Evolutionary conservation across 2,329 filamentous ascomycete species (phyloP).

Genomic region (Colletotrichum sp.): DNA sequence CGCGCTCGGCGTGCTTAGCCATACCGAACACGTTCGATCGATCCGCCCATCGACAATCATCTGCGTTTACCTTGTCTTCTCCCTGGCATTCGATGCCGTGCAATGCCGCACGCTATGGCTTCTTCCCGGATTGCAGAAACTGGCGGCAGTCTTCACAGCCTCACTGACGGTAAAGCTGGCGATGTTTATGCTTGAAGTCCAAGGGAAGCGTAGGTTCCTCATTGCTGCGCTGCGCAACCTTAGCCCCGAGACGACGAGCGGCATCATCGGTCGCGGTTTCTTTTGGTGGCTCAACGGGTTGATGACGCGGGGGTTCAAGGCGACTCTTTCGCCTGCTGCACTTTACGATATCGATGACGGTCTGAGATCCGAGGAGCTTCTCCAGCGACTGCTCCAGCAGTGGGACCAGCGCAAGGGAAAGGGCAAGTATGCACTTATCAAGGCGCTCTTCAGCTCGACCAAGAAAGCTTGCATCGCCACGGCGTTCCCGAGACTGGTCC

Average conservation of each 20-base stretch:
- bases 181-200: constrained; percentile 29
- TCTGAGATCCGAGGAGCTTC: constrained; percentile 31
- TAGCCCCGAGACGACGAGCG: constrained; percentile 17
- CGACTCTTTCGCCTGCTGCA: background rate
- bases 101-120: constrained; percentile 37
- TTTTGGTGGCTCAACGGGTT: constrained; percentile 38
- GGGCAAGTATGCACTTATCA: constrained; percentile 27
- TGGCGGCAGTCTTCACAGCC: constrained; percentile 27
- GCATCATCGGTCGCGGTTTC: constrained; percentile 33
- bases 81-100: constrained; percentile 35
- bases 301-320: constrained; percentile 25
- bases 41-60: constrained; percentile 35
- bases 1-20: constrained; percentile 30
- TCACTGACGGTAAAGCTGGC: constrained; percentile 28
- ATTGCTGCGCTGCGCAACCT: background rate
- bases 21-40: constrained; percentile 36
- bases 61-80: constrained; percentile 31
- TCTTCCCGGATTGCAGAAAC: constrained; percentile 26
- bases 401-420: constrained; percentile 27
- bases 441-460: constrained; percentile 27
- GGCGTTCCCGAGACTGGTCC: constrained; percentile 28
- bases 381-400: constrained; percentile 20
- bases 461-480: constrained; percentile 35
- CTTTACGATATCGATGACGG: constrained; percentile 30
- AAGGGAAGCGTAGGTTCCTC: constrained; percentile 1